A percentile compares a stretch with the other conserved stretches of the same genome.
These are phyloP conservation scores for Hypholoma sublateritium DNA, from an alignment of 768 basidiomycete genomes.

Conservation along the genomic window DNA sequence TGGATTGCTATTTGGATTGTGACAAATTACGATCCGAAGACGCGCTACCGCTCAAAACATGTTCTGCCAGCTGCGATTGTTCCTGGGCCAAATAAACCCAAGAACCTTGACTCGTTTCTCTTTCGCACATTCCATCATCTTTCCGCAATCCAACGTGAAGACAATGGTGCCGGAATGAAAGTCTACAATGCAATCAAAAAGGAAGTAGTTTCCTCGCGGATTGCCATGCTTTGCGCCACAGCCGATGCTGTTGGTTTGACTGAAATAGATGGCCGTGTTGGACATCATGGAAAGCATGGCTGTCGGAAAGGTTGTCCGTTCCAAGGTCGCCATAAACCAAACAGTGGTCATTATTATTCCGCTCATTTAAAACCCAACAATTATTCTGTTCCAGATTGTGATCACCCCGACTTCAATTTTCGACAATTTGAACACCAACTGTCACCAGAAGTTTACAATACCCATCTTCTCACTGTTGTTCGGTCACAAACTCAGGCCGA, in stretches of 20 bases:
- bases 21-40: constrained; percentile 24
- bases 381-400: neutral
- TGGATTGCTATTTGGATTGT: constrained; percentile 41
- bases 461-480: constrained; percentile 7
- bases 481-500: constrained; percentile 11
- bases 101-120: neutral
- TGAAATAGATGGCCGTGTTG: constrained; percentile 24
- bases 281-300: constrained; percentile 25
- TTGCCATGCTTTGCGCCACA: constrained; percentile 6
- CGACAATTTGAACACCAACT: neutral
- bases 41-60: constrained; percentile 29
- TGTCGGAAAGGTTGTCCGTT: constrained; percentile 32
- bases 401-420: constrained; percentile 7
- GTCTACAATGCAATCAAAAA: constrained; percentile 24
- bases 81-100: constrained; percentile 1
- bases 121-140: constrained; percentile 31
- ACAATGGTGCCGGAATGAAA: constrained; percentile 21
- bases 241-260: constrained; percentile 28
- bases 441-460: neutral
- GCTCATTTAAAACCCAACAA: constrained; percentile 25
- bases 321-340: constrained; percentile 25
- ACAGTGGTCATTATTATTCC: constrained; percentile 28
- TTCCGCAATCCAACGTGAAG: constrained; percentile 29
- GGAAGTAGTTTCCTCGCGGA: constrained; percentile 14
- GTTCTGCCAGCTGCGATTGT: constrained; percentile 31